Conservation (phyloP, 139 green algal species). For the Volvox reticuliferus region DNA sequence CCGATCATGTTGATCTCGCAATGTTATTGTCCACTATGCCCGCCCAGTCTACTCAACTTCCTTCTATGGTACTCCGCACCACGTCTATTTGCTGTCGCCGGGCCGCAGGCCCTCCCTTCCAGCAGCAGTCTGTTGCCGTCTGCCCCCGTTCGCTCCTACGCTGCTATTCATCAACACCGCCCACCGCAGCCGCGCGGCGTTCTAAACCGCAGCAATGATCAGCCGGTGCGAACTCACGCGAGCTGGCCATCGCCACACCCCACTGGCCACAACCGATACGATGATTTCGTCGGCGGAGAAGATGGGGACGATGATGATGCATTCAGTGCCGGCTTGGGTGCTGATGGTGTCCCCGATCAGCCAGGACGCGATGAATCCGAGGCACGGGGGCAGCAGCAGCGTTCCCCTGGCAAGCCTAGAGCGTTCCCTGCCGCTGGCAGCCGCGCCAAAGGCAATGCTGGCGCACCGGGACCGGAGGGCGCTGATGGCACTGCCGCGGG, state of each 20-base stretch:
- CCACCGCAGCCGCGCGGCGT: not conserved
- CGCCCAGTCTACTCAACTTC: too few relatives aligned
- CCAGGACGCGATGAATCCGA: not conserved
- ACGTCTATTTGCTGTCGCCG: too few relatives aligned
- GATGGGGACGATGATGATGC: slow-evolving; percentile 5
- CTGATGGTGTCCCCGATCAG: not conserved
- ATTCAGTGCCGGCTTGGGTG: not conserved
- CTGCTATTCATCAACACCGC: slow-evolving; percentile 24
- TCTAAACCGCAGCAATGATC: not conserved
- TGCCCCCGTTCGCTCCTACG: slow-evolving; percentile 16
- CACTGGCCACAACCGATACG: not conserved
- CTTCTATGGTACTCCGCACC: too few relatives aligned
- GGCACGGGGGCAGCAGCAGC: slow-evolving; percentile 1
- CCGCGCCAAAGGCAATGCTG: not conserved
- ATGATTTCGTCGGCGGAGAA: not conserved
- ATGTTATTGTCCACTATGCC: too few relatives aligned
- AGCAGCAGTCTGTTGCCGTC: not conserved
- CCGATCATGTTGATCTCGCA: too few relatives aligned
- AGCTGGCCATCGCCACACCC: not conserved
- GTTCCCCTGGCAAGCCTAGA: not conserved
- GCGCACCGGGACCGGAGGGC: not conserved
- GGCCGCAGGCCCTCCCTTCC: not conserved
- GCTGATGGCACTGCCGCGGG: not conserved
- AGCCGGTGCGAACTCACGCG: not conserved
- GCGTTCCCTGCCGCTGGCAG: not conserved